phyloP scores from a whole-genome alignment of 345 rosid species.

The Eucalyptus sp. region DNA sequence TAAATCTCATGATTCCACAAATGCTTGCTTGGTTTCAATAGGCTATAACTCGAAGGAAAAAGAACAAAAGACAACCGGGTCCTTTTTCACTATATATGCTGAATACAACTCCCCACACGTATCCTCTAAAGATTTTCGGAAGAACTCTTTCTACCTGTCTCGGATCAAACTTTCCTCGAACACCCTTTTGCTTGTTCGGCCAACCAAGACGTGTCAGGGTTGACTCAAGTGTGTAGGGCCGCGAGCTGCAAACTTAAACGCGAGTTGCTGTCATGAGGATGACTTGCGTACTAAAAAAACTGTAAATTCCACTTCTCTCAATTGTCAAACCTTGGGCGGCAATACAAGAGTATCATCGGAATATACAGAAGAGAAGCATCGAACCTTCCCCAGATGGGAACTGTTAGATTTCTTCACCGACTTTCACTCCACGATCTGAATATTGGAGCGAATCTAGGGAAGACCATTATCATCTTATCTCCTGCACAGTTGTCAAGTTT shows the following conservation, averaged over 20 bases:
- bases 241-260: neutral
- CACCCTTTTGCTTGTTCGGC: neutral
- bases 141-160: neutral
- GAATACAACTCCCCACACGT: neutral
- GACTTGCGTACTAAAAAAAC: neutral
- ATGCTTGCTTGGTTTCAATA: neutral
- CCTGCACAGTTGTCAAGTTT: neutral
- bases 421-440: neutral
- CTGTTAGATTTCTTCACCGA: neutral
- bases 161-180: neutral
- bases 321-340: neutral
- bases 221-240: neutral
- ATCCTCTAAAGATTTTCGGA: neutral
- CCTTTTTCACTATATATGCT: neutral
- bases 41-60: neutral
- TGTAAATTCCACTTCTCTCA: neutral
- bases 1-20: neutral
- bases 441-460: neutral
- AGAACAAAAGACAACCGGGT: neutral
- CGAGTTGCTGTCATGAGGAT: neutral
- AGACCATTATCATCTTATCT: neutral
- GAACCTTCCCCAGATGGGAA: neutral
- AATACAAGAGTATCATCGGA: neutral
- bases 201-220: neutral
- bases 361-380: neutral